Evolutionary conservation across 345 rosid species (phyloP).

Genomic region (Draba incana): DNA sequence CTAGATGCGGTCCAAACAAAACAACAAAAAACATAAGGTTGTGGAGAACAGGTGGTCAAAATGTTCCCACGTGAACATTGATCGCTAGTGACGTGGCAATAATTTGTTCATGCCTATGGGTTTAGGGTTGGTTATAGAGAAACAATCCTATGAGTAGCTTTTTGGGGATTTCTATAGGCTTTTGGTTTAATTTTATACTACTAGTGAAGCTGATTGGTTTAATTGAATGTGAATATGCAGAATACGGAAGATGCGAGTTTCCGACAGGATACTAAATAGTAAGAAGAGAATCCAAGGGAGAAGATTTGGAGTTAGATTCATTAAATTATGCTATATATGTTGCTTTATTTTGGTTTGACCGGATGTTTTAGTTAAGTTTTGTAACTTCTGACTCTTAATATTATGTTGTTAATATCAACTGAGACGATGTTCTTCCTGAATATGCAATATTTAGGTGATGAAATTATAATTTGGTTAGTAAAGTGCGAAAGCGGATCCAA

Average conservation of each 20-base stretch:
- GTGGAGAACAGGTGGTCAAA: slow-evolving; percentile 24
- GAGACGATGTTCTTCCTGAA: slow-evolving; percentile 14
- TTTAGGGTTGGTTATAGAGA: neutral
- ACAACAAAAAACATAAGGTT: neutral
- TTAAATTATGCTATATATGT: slow-evolving; percentile 16
- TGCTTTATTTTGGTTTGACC: slow-evolving; percentile 24
- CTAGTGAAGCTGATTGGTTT: slow-evolving; percentile 17
- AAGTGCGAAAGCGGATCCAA: no score
- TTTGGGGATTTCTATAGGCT: neutral
- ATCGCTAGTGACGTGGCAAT: slow-evolving; percentile 1
- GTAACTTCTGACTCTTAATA: slow-evolving; percentile 32
- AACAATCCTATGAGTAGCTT: slow-evolving; percentile 33
- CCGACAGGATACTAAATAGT: slow-evolving; percentile 60
- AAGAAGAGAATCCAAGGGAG: slow-evolving; percentile 24
- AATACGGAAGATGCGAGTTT: slow-evolving; percentile 61
- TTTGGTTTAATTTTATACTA: neutral
- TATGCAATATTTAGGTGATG: slow-evolving; percentile 10
- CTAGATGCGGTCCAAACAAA: slow-evolving; percentile 3
- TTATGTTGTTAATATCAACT: slow-evolving; percentile 32
- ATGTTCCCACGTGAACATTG: slow-evolving; percentile 38
- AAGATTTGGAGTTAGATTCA: slow-evolving; percentile 19
- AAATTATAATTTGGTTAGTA: neutral
- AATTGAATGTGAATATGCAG: slow-evolving; percentile 48
- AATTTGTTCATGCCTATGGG: neutral
- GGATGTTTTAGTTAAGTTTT: slow-evolving; percentile 28